phyloP scores from a whole-genome alignment of 2,329 filamentous ascomycete species.

The Microascus cirrosus region DNA sequence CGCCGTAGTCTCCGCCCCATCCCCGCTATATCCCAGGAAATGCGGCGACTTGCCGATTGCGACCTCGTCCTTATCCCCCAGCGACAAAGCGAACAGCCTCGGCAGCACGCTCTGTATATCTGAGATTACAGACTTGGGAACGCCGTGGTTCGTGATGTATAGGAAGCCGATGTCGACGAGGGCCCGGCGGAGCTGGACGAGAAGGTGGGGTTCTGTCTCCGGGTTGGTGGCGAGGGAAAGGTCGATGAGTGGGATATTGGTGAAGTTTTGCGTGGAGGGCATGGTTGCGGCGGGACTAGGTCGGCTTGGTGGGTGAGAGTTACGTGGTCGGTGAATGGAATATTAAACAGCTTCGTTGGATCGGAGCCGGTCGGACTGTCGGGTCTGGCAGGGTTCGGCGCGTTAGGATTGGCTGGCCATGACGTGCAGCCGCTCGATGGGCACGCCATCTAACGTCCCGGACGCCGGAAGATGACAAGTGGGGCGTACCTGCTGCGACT shows the following conservation, averaged over 20 bases:
- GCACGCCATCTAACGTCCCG: background rate
- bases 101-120: constrained; percentile 29
- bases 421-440: background rate
- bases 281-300: background rate
- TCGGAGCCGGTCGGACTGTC: background rate
- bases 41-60: constrained; percentile 43
- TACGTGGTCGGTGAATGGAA: background rate
- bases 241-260: constrained; percentile 35
- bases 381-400: too few species aligned
- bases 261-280: constrained; percentile 14
- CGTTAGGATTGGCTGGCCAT: background rate
- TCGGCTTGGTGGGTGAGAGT: background rate
- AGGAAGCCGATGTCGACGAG: constrained; percentile 41
- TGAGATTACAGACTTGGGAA: constrained; percentile 21
- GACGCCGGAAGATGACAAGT: too few species aligned
- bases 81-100: constrained; percentile 27
- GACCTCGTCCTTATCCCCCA: constrained; percentile 23
- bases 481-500: too few species aligned
- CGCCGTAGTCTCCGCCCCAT: constrained; percentile 43
- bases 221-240: constrained; percentile 28
- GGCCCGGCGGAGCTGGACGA: constrained; percentile 30
- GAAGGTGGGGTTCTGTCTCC: constrained; percentile 19
- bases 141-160: constrained; percentile 37
- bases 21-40: constrained; percentile 47
- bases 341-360: background rate